Percentiles rank a stretch among this genome's conserved stretches.
Conservation (phyloP, 768 basidiomycete genomes). For the Trametes villosa region DNA sequence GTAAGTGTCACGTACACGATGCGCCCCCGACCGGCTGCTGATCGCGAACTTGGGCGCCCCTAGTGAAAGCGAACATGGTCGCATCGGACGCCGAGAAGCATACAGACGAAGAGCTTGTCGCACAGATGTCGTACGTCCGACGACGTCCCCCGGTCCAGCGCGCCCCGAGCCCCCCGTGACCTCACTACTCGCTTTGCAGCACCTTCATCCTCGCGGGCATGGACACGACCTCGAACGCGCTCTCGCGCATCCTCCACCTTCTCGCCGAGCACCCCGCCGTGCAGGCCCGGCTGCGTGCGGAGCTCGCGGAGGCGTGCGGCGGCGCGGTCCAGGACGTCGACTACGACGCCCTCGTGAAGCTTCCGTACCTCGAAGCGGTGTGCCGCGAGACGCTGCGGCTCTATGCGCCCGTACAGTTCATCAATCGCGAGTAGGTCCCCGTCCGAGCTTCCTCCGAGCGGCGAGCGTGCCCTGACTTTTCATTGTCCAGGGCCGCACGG, state of each 20-base stretch:
- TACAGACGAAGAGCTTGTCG: conserved; percentile 14
- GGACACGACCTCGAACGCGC: conserved; percentile 29
- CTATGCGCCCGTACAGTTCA: conserved; percentile 27
- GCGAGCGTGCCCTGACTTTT: not conserved
- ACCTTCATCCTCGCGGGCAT: conserved; percentile 27
- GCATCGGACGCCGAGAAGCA: conserved; percentile 13
- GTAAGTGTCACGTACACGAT: conserved; percentile 31
- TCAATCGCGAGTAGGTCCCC: not conserved
- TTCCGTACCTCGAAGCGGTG: conserved; percentile 69
- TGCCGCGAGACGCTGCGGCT: conserved; percentile 61
- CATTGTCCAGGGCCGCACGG: conserved; percentile 31
- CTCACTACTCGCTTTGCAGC: not conserved
- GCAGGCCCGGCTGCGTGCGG: conserved; percentile 33
- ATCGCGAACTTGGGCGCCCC: no score
- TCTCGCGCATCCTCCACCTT: conserved; percentile 21
- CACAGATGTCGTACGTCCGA: conserved; percentile 23
- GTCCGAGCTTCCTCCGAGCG: not conserved
- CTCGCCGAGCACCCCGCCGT: conserved; percentile 35
- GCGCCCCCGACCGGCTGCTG: not conserved
- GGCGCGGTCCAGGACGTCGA: conserved; percentile 36
- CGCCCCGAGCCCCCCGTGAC: not conserved
- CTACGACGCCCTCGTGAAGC: conserved; percentile 18
- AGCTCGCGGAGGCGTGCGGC: conserved; percentile 14
- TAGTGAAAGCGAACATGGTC: conserved; percentile 28
- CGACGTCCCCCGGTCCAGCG: no score